A percentile compares a stretch with the other conserved stretches of the same genome.
Evolutionary conservation across 805 yeast species (phyloP).

Genomic region (Zygoascus biomembranicola): DNA sequence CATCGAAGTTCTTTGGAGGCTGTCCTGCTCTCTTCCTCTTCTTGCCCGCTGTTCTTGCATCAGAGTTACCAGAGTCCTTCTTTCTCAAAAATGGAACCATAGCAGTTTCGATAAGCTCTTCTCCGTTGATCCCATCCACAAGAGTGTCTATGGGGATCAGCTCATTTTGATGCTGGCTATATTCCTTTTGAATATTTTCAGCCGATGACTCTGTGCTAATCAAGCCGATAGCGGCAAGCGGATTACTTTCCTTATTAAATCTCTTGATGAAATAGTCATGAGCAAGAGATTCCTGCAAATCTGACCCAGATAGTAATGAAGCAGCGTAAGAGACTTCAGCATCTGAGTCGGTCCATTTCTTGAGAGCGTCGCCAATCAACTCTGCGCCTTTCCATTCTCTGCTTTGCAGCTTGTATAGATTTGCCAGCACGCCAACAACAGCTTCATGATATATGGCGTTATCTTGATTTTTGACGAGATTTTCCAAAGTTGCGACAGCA

Average conservation of each 20-base stretch:
- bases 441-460: constrained; percentile 33
- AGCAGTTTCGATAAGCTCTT: constrained; percentile 15
- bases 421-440: constrained; percentile 41
- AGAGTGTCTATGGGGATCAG: constrained; percentile 13
- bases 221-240: constrained; percentile 11
- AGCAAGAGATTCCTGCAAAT: constrained; percentile 4
- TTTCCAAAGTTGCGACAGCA: constrained; percentile 24
- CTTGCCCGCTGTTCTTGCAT: constrained; percentile 25
- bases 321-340: constrained; percentile 8
- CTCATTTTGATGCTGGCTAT: not conserved
- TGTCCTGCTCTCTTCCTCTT: constrained; percentile 24
- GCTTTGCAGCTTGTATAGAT: constrained; percentile 41
- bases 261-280: constrained; percentile 25
- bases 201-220: constrained; percentile 16
- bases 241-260: constrained; percentile 4
- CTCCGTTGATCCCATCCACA: constrained; percentile 21
- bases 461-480: constrained; percentile 1
- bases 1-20: constrained; percentile 36
- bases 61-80: constrained; percentile 14
- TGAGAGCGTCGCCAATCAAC: constrained; percentile 29
- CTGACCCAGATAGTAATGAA: constrained; percentile 7
- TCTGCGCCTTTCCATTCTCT: constrained; percentile 28
- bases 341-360: constrained; percentile 16
- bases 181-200: not conserved
- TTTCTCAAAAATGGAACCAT: constrained; percentile 21